Evolutionary conservation across 768 basidiomycete genomes (phyloP).

Genomic region (Russula lepida): DNA sequence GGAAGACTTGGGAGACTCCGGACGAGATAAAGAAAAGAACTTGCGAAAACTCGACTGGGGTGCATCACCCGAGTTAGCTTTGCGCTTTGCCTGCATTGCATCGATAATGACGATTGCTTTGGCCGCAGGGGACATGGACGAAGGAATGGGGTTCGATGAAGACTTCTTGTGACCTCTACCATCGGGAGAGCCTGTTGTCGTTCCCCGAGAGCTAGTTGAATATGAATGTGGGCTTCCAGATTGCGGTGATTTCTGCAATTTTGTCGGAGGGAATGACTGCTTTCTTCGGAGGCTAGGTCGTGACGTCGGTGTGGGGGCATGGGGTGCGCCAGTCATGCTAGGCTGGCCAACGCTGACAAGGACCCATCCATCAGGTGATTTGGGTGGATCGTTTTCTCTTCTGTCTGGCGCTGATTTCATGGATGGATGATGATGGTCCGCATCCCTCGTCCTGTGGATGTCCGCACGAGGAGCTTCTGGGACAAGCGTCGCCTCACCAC

Average conservation of each 20-base stretch:
- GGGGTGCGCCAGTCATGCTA: conserved; percentile 22
- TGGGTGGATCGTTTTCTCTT: conserved; percentile 2
- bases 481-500: conserved; percentile 58
- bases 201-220: conserved; percentile 2
- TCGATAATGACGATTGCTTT: conserved; percentile 59
- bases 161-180: conserved; percentile 16
- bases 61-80: conserved; percentile 21
- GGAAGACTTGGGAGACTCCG: conserved; percentile 9
- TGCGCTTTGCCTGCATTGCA: conserved; percentile 43
- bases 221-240: conserved; percentile 3
- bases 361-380: conserved; percentile 51
- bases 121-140: conserved; percentile 40
- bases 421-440: neutral
- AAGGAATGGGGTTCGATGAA: conserved; percentile 40
- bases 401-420: neutral
- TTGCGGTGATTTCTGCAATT: neutral
- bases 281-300: conserved; percentile 3
- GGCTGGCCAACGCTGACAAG: conserved; percentile 47
- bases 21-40: conserved; percentile 22
- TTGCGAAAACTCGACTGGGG: conserved; percentile 23
- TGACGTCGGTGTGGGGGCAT: neutral
- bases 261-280: conserved; percentile 6
- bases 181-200: conserved; percentile 7
- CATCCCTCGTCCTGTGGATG: neutral
- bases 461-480: conserved; percentile 34